A percentile compares a stretch with the other conserved stretches of the same genome.
These are phyloP conservation scores for Metschnikowia continentalis DNA, from an alignment of 805 yeast genomes.

Conservation along the genomic window DNA sequence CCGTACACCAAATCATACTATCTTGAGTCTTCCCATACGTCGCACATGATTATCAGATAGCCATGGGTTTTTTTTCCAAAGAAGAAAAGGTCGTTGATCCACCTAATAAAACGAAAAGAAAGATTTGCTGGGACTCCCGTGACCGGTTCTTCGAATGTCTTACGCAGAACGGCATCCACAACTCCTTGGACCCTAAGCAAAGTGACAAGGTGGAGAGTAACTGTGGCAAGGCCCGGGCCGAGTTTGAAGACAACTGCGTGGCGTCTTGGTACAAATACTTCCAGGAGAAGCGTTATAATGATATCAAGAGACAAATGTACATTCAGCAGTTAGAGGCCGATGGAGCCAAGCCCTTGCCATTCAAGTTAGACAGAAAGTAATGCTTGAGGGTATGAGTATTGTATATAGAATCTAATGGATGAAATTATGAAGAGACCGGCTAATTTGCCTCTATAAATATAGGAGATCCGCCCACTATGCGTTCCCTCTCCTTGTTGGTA, in stretches of 20 bases:
- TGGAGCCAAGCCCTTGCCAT: slow-evolving; percentile 38
- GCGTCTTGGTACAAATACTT: slow-evolving; percentile 86
- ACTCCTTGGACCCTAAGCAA: slow-evolving; percentile 58
- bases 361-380: slow-evolving; percentile 25
- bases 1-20: slow-evolving; percentile 6
- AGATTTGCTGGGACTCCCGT: slow-evolving; percentile 86
- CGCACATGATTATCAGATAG: neutral
- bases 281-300: slow-evolving; percentile 83
- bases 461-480: slow-evolving; percentile 29
- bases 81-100: slow-evolving; percentile 35
- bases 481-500: slow-evolving; percentile 15
- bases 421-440: neutral
- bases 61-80: slow-evolving; percentile 51
- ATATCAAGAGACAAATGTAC: slow-evolving; percentile 63
- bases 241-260: slow-evolving; percentile 72
- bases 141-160: slow-evolving; percentile 76
- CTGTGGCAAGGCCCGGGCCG: slow-evolving; percentile 56
- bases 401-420: slow-evolving; percentile 8
- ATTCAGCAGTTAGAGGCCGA: slow-evolving; percentile 66
- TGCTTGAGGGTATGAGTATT: neutral
- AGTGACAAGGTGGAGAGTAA: slow-evolving; percentile 44
- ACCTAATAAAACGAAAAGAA: slow-evolving; percentile 65
- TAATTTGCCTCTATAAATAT: slow-evolving; percentile 27
- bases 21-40: neutral
- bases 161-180: slow-evolving; percentile 59